phyloP scores from a whole-genome alignment of 2,329 filamentous ascomycete species.

The Penicillium sp. region DNA sequence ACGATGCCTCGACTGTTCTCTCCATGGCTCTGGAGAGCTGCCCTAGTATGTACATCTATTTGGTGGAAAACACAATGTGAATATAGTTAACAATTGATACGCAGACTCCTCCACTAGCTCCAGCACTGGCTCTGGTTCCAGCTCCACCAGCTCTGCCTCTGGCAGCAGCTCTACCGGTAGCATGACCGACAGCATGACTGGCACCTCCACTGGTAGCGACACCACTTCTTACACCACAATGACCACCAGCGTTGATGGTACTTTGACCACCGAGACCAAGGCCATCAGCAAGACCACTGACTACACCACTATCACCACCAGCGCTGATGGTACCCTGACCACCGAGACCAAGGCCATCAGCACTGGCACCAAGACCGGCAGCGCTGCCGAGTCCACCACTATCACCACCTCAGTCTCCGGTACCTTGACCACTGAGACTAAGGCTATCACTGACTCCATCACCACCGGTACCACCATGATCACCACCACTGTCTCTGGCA shows the following conservation, averaged over 20 bases:
- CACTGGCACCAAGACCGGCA: conserved; percentile 7
- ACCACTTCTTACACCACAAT: not conserved
- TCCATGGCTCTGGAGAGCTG: conserved; percentile 38
- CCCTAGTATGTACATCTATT: conserved; percentile 23
- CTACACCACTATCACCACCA: not conserved
- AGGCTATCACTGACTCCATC: conserved; percentile 20
- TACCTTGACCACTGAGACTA: conserved; percentile 26
- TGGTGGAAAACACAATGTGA: not conserved
- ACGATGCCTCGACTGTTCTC: conserved; percentile 35
- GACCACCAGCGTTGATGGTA: conserved; percentile 10
- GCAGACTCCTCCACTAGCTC: conserved; percentile 7
- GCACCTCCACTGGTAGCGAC: conserved; percentile 2
- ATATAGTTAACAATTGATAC: not conserved
- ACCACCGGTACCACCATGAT: conserved; percentile 7
- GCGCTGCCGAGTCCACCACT: not conserved
- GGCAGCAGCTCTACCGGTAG: not conserved
- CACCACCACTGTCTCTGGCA: conserved; percentile 12
- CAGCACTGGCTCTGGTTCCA: conserved; percentile 17
- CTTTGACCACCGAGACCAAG: not conserved
- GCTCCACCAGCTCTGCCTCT: not conserved
- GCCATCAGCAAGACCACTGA: not conserved
- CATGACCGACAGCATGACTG: not conserved
- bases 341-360: conserved; percentile 11
- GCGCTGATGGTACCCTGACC: conserved; percentile 7
- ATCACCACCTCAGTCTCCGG: not conserved